These are phyloP conservation scores for Solanum clarkiae DNA, from an alignment of 257 asterid species.

Conservation along the genomic window DNA sequence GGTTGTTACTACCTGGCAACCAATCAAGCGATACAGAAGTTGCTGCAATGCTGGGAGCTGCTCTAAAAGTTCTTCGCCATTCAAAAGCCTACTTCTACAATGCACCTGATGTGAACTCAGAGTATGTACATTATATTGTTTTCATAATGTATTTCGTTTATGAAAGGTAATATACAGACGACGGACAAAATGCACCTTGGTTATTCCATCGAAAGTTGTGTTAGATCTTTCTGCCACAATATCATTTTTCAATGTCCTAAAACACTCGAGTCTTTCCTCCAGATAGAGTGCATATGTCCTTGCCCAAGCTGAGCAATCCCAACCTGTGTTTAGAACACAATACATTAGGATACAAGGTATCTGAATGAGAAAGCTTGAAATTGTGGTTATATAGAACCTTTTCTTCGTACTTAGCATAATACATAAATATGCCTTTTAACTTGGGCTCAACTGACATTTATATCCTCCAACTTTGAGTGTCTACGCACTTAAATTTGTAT, in stretches of 20 bases:
- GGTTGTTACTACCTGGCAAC: constrained; percentile 54
- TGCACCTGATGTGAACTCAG: constrained; percentile 18
- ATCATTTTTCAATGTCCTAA: constrained; percentile 45
- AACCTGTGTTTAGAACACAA: constrained; percentile 35
- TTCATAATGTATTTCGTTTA: not conserved
- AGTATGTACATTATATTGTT: not conserved
- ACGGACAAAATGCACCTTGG: constrained; percentile 22
- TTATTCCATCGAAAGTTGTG: constrained; percentile 22
- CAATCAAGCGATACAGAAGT: constrained; percentile 54
- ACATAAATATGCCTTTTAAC: too few species aligned
- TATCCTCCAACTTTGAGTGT: not conserved
- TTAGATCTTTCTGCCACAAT: constrained; percentile 46
- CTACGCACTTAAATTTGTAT: not conserved
- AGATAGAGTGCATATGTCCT: constrained; percentile 68
- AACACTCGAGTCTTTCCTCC: constrained; percentile 79
- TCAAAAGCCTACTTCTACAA: constrained; percentile 33
- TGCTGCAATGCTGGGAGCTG: constrained; percentile 77
- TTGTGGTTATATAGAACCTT: not conserved
- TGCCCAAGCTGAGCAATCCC: constrained; percentile 94
- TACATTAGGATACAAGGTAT: not conserved
- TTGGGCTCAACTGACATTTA: too few species aligned
- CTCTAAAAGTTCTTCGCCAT: constrained; percentile 41
- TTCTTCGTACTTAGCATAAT: too few species aligned
- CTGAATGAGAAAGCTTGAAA: not conserved
- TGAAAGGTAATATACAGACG: not conserved